Percentiles rank a stretch among this genome's conserved stretches.
Evolutionary conservation across 305 asterid species (phyloP).

Genomic region (Fraxinus ornus): DNA sequence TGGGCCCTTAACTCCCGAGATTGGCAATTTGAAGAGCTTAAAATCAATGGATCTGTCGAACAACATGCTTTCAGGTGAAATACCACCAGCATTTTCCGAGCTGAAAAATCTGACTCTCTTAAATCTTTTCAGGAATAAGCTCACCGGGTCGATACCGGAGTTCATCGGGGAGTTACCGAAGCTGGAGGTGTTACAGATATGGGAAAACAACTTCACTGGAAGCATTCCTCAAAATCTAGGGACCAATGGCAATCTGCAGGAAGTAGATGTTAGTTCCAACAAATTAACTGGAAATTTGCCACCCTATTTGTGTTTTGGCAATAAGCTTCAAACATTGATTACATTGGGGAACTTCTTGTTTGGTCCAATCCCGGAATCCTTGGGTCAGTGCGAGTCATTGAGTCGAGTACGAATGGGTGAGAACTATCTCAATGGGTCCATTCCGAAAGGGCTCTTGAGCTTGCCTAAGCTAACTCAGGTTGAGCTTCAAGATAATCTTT

Average conservation of each 20-base stretch:
- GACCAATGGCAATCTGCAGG: conserved; percentile 44
- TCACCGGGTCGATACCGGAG: conserved; percentile 54
- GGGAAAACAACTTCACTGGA: conserved; percentile 68
- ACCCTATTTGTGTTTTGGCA: conserved; percentile 44
- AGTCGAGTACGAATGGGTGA: conserved; percentile 55
- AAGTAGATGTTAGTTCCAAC: conserved; percentile 56
- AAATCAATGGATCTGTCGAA: conserved; percentile 57
- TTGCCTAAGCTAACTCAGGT: conserved; percentile 55
- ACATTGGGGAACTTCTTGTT: conserved; percentile 51
- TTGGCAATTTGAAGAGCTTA: conserved; percentile 47
- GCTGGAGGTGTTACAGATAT: conserved; percentile 49
- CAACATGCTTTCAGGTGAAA: conserved; percentile 54
- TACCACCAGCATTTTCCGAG: conserved; percentile 46
- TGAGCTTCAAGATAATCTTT: conserved; percentile 58
- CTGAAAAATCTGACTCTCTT: conserved; percentile 45
- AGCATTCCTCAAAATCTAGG: conserved; percentile 57
- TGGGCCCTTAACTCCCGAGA: conserved; percentile 43
- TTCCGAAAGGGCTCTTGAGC: conserved; percentile 53
- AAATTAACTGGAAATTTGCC: conserved; percentile 61
- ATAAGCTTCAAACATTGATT: conserved; percentile 46
- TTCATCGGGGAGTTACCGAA: conserved; percentile 50
- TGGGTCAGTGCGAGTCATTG: conserved; percentile 47
- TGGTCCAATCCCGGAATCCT: conserved; percentile 61
- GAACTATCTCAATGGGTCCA: conserved; percentile 51
- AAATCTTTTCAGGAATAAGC: conserved; percentile 58